Evolutionary conservation across 371 early-diverging fungal genomes (phyloP), one percentile per base, ranked within the genome.

Genomic region (Capillidium heterosporum): DNA sequence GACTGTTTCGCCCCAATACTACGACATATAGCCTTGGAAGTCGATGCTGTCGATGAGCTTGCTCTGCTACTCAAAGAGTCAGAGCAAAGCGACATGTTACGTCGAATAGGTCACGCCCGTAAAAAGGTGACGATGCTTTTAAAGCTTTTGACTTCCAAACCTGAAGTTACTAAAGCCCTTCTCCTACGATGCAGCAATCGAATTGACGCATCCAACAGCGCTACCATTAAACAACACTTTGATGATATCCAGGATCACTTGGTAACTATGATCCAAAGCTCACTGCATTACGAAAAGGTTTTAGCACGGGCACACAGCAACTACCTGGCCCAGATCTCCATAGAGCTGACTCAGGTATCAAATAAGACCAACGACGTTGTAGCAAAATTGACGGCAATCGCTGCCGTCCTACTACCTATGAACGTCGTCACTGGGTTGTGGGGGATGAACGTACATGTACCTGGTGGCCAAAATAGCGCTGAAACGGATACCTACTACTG

Each of bases 201-300:
- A 51, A 66, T 74, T 35, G 32, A 57, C 31, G 67, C 21, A 60
- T 60, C 23, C 64, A 67, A 52, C 58, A 64, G 43, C 57, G 50
- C 68, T 43, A 87, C 86, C 58, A 88, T 87, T 1, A 68, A 71
- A 0, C 62, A 88, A 13, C 94, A 95, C 65, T 67, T 95, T 19
- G 89, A 88, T 7, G 97, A 95, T 69, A 89, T 95, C 49, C 85
- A 89, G 67, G 95, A 95, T 65, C 96, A 97, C 62, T 81, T 95
- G 7, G 69, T 95, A 54, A 91, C 94, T 13, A 91, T 94, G 88
- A 64, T 85, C 1, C 86, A 90, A 62, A 89, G 84, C 27, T 70
- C 92, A 4, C 71, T 74, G 35, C 92, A 94, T 57, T 89, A 86
- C 59, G 95, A 95, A 65, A 85, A 83, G 59, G 87, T 93, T 24